Conservation (phyloP, 164 flowering plant species). For the Liriodendron chinense region DNA sequence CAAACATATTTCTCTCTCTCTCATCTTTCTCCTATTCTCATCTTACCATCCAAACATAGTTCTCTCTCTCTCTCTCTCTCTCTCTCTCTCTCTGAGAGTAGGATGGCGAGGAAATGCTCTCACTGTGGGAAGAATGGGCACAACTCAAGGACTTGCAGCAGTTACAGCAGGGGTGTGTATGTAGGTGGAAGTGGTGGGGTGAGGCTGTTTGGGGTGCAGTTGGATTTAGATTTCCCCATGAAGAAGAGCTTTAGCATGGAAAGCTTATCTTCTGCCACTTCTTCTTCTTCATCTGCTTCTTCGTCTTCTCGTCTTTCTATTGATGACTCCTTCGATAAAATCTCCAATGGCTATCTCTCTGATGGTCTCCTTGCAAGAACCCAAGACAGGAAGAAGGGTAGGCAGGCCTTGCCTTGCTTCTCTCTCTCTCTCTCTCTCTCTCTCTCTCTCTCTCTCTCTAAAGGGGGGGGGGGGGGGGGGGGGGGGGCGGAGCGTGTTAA, state of each 20-base stretch:
- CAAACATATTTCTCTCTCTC: slow-evolving; percentile 18
- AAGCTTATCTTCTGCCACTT: slow-evolving; percentile 32
- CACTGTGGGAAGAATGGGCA: slow-evolving; percentile 85
- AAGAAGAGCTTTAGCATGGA: slow-evolving; percentile 72
- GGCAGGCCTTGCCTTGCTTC: neutral
- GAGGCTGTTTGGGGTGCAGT: slow-evolving; percentile 76
- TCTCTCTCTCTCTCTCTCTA: no score
- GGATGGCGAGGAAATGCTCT: slow-evolving; percentile 83
- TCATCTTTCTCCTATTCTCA: neutral
- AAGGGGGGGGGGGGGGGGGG: no score
- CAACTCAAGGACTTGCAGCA: slow-evolving; percentile 71
- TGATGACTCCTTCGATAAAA: slow-evolving; percentile 34
- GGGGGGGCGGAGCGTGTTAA: no score
- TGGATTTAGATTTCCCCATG: slow-evolving; percentile 41
- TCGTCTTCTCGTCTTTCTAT: slow-evolving; percentile 28
- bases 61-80: neutral
- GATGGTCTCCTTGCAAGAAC: slow-evolving; percentile 40
- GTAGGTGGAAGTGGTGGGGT: slow-evolving; percentile 26
- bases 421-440: slow-evolving; percentile 4
- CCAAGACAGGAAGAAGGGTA: slow-evolving; percentile 73
- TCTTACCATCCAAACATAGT: neutral
- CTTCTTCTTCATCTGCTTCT: slow-evolving; percentile 28
- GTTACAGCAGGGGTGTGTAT: slow-evolving; percentile 11
- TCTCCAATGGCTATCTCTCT: slow-evolving; percentile 52
- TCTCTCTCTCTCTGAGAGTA: slow-evolving; percentile 3